Conservation (phyloP, 2,329 filamentous ascomycete genomes). For the Diaporthe ilicicola region DNA sequence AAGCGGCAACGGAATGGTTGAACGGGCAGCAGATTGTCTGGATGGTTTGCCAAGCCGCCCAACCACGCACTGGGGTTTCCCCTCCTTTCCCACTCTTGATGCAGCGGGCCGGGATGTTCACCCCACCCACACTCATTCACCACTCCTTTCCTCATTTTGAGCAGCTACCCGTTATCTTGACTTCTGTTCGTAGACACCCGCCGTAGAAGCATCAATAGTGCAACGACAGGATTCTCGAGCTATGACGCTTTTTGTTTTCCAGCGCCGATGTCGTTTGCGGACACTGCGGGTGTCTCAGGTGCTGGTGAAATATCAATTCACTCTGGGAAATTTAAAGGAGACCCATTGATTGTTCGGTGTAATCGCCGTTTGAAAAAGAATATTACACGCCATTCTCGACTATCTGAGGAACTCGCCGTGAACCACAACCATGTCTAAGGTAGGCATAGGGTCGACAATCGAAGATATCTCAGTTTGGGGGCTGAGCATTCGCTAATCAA, state of each 20-base stretch:
- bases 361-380: not conserved
- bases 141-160: not conserved
- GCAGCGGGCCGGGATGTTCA: not conserved
- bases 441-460: not conserved
- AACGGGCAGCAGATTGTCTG: not conserved
- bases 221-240: not conserved
- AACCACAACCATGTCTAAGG: conserved; percentile 23
- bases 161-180: not conserved
- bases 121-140: not conserved
- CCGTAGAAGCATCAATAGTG: not conserved
- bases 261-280: not conserved
- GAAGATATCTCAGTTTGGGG: not conserved
- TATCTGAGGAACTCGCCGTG: not conserved
- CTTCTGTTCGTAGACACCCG: not conserved
- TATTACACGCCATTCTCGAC: not conserved
- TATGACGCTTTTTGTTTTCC: not conserved
- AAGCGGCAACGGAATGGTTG: not conserved
- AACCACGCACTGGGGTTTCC: not conserved
- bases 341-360: too few species aligned
- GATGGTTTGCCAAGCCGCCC: not conserved
- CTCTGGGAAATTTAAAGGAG: not conserved
- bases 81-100: conserved; percentile 30
- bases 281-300: not conserved
- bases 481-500: not conserved
- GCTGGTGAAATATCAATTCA: not conserved